Base-by-base conservation (phyloP, 2,329 filamentous ascomycete genomes). In the Diaporthe caulivora region DNA sequence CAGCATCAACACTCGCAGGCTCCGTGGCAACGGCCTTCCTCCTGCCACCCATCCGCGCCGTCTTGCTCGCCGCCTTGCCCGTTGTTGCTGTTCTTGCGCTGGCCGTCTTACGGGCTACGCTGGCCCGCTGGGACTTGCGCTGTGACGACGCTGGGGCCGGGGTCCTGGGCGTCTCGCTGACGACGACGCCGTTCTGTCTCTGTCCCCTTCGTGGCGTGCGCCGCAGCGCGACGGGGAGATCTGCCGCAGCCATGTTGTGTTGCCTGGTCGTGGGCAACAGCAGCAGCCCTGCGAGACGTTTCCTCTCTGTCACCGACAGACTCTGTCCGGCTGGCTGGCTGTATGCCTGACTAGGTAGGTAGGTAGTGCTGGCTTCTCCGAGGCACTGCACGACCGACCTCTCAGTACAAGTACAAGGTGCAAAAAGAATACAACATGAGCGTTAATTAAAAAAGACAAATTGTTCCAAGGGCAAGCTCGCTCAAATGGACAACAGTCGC, bases 151-250 rank as follows among this genome's bases (percentile, higher is more conserved):
- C 17, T 6, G 62, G 17, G 65, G 42, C 54, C n/a, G 53, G 54
- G 10, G 67, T 64, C 34, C 54, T 51, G 47, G 21, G 7, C 11
- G 7, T 26, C 40, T 34, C 65, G 3, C 11, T n/a, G 17, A 9
- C 42, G 6, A 21, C 57, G 17, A 17, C 40, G 9, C 26, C 57
- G 21, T 49, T 49, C 34, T 53, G 49, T 13, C 11, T 6, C 24
- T 37, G 42, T 34, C 47, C 44, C 1, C 53, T 67, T 40, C 72
- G 62, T 15, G 70, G 72, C 24, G 70, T 72, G n/a, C 70, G 65
- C 53, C 72, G 34, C 21, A 75, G 42, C 21, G 70, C 72, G 24
- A 75, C 26, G n/a, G 72, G 53, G 26, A 51, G 21, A 4, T 62
- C 68, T 40, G 18, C 29, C 17, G 60, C 55, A 55, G 42, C 57